Evolutionary conservation across 352 stramenopile species (phyloP), one percentile per base, ranked within the genome.

Genomic region (Globisporangium parvum): DNA sequence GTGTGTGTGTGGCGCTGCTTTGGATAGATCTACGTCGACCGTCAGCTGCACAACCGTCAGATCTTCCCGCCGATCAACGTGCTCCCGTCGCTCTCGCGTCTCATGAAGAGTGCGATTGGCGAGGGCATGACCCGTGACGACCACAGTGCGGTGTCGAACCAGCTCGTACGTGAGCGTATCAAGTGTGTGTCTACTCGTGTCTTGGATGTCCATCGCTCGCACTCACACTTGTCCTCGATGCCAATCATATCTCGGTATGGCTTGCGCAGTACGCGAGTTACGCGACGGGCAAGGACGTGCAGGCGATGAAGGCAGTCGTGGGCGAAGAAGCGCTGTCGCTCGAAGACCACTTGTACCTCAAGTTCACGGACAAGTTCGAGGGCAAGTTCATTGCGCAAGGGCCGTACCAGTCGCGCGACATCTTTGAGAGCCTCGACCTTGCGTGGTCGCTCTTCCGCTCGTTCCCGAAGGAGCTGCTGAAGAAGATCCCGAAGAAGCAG

Each of bases 31-130:
- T 99, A 98, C 77, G 86, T 99, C 48, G 96, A 99, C 73, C 85
- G 96, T 70, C 92, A 98, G 76, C 73, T 99, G 59, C 91, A 99
- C 78, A 99, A 97, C 63, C 96, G 96, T 78, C 95, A 98, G 72
- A 98, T 99, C 66, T 99, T 99, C 85, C 96, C 97, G 59, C 97
- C 97, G 41, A 99, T 99, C 76, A 99, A 99, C 76, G 96, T 99
- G 63, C 77, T 99, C 60, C 97, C 97, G 47, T 99, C 96, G 35
- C 78, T 99, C 23, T 99, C 95, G 60, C 96, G 97, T 88, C 82
- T 99, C 51, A 99, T 99, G 97, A 99, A 99, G 80, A 98, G 88
- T 69, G 97, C 97, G 59, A 99, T 99, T 80, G 97, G 97, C 63
- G 96, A 99, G 56, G 97, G 97, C 62, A 99, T 99, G 96, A 99